Percentiles rank a stretch among this genome's conserved stretches.
Evolutionary conservation across 768 basidiomycete genomes (phyloP).

Genomic region (Candolleomyces efflorescens): DNA sequence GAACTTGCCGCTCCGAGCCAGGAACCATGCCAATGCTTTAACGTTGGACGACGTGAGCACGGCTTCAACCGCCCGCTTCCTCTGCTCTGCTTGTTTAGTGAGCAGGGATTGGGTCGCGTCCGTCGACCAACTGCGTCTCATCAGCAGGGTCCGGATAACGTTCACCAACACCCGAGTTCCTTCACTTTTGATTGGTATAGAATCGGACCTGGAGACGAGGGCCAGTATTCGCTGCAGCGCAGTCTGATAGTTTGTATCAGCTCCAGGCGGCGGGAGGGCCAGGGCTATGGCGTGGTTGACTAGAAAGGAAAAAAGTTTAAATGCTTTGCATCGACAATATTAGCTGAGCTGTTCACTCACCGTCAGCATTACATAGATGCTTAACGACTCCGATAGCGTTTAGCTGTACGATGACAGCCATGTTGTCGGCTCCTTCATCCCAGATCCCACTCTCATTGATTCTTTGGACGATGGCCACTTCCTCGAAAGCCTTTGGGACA

Average conservation of each 20-base stretch:
- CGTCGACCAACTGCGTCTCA: slow-evolving; percentile 30
- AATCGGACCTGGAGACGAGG: slow-evolving; percentile 75
- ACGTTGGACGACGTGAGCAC: slow-evolving; percentile 53
- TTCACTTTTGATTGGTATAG: slow-evolving; percentile 81
- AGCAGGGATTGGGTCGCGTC: background rate
- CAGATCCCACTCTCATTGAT: slow-evolving; percentile 65
- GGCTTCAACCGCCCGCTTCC: slow-evolving; percentile 47
- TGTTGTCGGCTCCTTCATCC: slow-evolving; percentile 65
- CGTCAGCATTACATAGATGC: slow-evolving; percentile 74
- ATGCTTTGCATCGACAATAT: background rate
- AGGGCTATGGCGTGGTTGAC: slow-evolving; percentile 48
- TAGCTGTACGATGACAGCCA: slow-evolving; percentile 84
- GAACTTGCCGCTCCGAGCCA: slow-evolving; percentile 75
- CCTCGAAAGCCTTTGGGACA: slow-evolving; percentile 57
- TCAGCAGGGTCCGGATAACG: slow-evolving; percentile 74
- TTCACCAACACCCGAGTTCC: slow-evolving; percentile 88
- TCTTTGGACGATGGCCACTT: slow-evolving; percentile 58
- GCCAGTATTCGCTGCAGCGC: slow-evolving; percentile 68
- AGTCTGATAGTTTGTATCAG: slow-evolving; percentile 28
- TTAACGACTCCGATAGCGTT: slow-evolving; percentile 86
- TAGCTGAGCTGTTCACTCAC: slow-evolving; percentile 36
- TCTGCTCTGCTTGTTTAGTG: slow-evolving; percentile 41
- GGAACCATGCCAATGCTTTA: slow-evolving; percentile 61
- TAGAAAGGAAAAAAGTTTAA: slow-evolving; percentile 13
- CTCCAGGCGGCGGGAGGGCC: slow-evolving; percentile 38